Evolutionary conservation across 495 filamentous ascomycete genomes (phyloP), one percentile per base, ranked within the genome.

Genomic region (Aspergillus nanangensis): DNA sequence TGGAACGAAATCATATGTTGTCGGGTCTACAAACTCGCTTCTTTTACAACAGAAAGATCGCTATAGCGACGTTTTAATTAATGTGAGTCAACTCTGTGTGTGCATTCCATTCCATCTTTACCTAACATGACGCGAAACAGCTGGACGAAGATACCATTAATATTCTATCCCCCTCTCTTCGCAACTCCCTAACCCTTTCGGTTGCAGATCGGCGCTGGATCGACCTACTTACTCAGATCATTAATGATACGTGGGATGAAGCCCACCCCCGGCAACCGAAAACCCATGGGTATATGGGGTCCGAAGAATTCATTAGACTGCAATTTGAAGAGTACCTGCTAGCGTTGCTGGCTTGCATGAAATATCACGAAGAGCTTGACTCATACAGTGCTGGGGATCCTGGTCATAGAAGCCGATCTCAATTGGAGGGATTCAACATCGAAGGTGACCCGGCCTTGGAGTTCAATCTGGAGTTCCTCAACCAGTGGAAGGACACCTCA

Each of bases 311-410:
- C 61, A 97, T 98, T 56, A 81, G 93, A 15, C 79, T 97, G 5
- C 93, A 98, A 56, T 98, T 98, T 48, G 93, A 98, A 70, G 94
- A 97, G 61, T 98, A 98, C 56, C 75, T 97, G 14, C 75, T 97
- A 5, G 90, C 92, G 1, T 76, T 98, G 43, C 79, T 96, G 35
- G 87, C 94, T 0, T 78, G 86, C 5, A 84, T 88, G 52, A 96
- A 96, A 58, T 96, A 95, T 62, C 90, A 87, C 56, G 78, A 84
- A 50, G 88, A 92, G 55, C 75, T 95, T 29, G 56, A 47, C 40
- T 62, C 62, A 0, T 48, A 34, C 22, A 50, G 53, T 14, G 47
- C 58, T 0, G 63, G 56, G 13, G 67, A 66, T 13, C 56, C 63
- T 3, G 49, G 53, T 13, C 47, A 56, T 5, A 57, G 58, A 27